Evolutionary conservation across 164 flowering plant species (phyloP), one percentile per base, ranked within the genome.

Genomic region (Nymphaea thermarum): DNA sequence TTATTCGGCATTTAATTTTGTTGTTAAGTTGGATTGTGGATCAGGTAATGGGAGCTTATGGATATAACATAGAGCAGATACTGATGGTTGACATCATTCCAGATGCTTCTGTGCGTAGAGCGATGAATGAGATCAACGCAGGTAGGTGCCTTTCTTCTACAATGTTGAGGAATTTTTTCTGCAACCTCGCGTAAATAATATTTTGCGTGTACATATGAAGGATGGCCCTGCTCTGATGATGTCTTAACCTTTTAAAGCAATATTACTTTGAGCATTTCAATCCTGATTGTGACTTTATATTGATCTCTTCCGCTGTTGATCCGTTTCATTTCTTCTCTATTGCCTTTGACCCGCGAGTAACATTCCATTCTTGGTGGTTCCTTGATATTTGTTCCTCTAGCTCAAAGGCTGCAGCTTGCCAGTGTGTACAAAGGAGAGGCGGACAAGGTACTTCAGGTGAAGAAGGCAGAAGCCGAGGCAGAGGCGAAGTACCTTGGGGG

Each of bases 101-200:
- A 62, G 98, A 92, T 77, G 62, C 89, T 4, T 70, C 92, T 71
- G 99, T 95, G 71, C 93, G 99, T 71, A 91, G 71, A 74, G 99
- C 99, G 60, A 95, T 95, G 99, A 95, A 95, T 79, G 98, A 95
- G 83, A 95, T 95, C 53, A 95, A 95, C 83, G 97, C 99, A 82
- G 99, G 99, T 93, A 57, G 10, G 64, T 11, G 6, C 55, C 44
- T 64, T 68, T 59, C 51, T 65, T 51, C 62, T 17, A n/a, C 62
- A 25, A 25, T 63, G 36, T 25, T 25, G 36, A 25, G 36, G 36
- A 25, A 25, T 25, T 25, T 25, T 25, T 25, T 25, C 36, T 25
- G 36, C 36, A 25, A 25, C 36, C 36, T 25, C 36, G 36, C 36
- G 36, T 25, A 25, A 25, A 25, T 25, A 55, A 55, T 15, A 8